Evolutionary conservation across 768 basidiomycete genomes (phyloP).

Genomic region (Sporobolomyces pararoseus): DNA sequence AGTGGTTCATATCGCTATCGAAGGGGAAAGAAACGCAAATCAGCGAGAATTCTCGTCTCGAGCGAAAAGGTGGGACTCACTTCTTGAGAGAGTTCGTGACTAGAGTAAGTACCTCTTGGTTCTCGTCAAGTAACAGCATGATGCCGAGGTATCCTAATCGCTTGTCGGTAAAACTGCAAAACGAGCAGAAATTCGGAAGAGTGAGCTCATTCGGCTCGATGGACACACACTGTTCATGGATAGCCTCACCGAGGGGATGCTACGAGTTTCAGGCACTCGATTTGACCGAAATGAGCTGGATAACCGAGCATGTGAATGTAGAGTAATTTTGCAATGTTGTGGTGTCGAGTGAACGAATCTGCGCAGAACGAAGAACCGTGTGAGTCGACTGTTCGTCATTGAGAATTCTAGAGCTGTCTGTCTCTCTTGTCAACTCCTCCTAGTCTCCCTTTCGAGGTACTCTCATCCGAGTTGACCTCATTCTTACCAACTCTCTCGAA

Average conservation of each 20-base stretch:
- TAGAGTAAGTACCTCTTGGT: conserved; percentile 91
- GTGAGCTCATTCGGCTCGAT: background rate
- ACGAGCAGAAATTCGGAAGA: background rate
- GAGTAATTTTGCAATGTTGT: conserved; percentile 95
- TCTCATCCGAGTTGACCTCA: background rate
- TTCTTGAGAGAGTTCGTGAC: conserved; percentile 99
- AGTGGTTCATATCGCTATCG: conserved; percentile 93
- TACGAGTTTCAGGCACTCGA: conserved; percentile 82
- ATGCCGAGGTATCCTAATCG: conserved; percentile 93
- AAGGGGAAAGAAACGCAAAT: background rate
- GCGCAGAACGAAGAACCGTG: background rate
- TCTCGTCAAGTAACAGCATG: conserved; percentile 95
- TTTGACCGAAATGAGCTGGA: conserved; percentile 97
- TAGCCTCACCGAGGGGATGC: conserved; percentile 34
- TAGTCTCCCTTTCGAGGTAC: background rate
- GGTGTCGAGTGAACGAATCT: conserved; percentile 76
- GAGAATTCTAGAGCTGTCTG: background rate
- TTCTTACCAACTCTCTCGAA: background rate
- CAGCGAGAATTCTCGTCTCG: background rate
- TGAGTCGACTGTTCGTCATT: background rate
- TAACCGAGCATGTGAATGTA: conserved; percentile 99
- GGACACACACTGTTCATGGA: background rate
- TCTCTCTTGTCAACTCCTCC: background rate
- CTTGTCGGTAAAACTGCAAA: conserved; percentile 90
- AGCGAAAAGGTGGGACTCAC: conserved; percentile 53